phyloP scores from a whole-genome alignment of 345 rosid species.

The Arabidopsis thaliana region TAIR10.1 NC_003074.8:21351501-21352000 shows the following conservation, averaged over 20 bases:
- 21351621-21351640: slow-evolving; percentile 67
- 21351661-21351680: slow-evolving; percentile 22
- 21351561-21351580: slow-evolving; percentile 88
- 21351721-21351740: slow-evolving; percentile 25
- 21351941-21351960: slow-evolving; percentile 91
- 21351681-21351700: slow-evolving; percentile 4
- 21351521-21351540: slow-evolving; percentile 98
- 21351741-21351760: slow-evolving; percentile 7
- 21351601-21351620: slow-evolving; percentile 97
- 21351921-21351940: slow-evolving; percentile 88
- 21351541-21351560: slow-evolving; percentile 94
- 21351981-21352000: slow-evolving; percentile 24
- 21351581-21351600: slow-evolving; percentile 83
- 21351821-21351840: slow-evolving; percentile 77
- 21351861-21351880: slow-evolving; percentile 95
- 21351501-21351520: slow-evolving; percentile 98
- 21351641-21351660: not conserved
- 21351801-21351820: slow-evolving; percentile 18
- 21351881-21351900: slow-evolving; percentile 84
- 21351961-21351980: slow-evolving; percentile 46
- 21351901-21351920: slow-evolving; percentile 71
- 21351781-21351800: slow-evolving; percentile 13
- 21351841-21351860: slow-evolving; percentile 89
- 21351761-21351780: not conserved
- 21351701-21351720: slow-evolving; percentile 21